Conservation (phyloP, 371 early-diverging fungal genomes). For the Mucor ambiguus region DNA sequence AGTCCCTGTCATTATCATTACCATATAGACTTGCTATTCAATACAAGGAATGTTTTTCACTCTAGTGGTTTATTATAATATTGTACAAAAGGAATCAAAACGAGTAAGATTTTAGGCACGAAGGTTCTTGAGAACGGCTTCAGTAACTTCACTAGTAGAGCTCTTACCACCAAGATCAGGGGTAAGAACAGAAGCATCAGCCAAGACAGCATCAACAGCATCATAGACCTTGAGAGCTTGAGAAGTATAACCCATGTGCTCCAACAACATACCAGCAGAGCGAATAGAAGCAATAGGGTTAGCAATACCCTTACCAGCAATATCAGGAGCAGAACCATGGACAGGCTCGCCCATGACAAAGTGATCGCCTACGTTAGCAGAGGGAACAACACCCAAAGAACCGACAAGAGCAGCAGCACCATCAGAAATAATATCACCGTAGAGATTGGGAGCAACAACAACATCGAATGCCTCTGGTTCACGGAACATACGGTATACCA, state of each 20-base stretch:
- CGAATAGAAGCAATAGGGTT: conserved; percentile 95
- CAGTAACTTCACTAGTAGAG: conserved; percentile 83
- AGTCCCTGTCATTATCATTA: too few species aligned
- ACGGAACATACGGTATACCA: conserved; percentile 97
- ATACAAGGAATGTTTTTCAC: neutral
- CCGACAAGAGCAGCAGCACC: conserved; percentile 96
- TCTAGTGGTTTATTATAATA: neutral
- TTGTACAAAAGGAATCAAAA: neutral
- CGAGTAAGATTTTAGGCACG: conserved; percentile 5
- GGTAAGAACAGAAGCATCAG: conserved; percentile 69
- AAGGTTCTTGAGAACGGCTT: conserved; percentile 75
- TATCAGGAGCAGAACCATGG: conserved; percentile 96
- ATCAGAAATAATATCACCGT: conserved; percentile 95
- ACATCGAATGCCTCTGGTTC: conserved; percentile 96
- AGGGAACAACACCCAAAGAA: conserved; percentile 91
- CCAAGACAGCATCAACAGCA: conserved; percentile 84
- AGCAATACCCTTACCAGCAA: conserved; percentile 92
- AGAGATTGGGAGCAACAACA: conserved; percentile 93
- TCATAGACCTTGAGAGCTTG: conserved; percentile 80
- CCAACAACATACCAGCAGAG: conserved; percentile 88
- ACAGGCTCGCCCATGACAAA: conserved; percentile 96
- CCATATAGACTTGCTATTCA: neutral
- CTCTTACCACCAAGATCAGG: conserved; percentile 92
- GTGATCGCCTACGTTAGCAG: conserved; percentile 90
- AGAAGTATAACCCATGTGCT: conserved; percentile 73